Conservation (phyloP, 2,329 filamentous ascomycete species). For the Basipetospora sp. region DNA sequence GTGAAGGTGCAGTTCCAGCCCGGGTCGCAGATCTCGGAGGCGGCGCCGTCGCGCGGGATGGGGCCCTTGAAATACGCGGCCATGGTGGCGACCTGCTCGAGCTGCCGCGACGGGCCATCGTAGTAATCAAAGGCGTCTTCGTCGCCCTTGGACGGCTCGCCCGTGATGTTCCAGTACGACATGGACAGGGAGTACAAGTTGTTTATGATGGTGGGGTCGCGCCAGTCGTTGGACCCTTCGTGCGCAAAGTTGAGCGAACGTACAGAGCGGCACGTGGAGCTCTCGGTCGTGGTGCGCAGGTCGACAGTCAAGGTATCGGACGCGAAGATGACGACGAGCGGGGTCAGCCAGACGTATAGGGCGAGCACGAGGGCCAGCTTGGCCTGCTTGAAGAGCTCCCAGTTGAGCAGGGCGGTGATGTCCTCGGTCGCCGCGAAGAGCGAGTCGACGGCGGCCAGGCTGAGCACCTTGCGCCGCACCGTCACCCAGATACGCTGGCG, state of each 20-base stretch:
- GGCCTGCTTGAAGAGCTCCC: conserved; percentile 18
- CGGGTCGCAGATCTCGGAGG: conserved; percentile 17
- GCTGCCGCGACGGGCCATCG: conserved; percentile 12
- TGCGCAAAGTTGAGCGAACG: conserved; percentile 19
- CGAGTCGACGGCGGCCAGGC: conserved; percentile 13
- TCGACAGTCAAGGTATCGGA: conserved; percentile 22
- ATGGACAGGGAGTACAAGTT: conserved; percentile 16
- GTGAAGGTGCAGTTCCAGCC: conserved; percentile 22
- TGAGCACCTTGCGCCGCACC: conserved; percentile 11
- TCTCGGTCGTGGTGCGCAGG: conserved; percentile 12
- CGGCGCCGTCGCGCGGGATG: conserved; percentile 13
- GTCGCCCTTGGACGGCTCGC: conserved; percentile 6
- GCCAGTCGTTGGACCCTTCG: conserved; percentile 21
- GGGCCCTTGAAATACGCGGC: conserved; percentile 14
- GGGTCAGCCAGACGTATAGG: conserved; percentile 22
- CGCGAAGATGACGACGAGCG: conserved; percentile 24
- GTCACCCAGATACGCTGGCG: conserved; percentile 13
- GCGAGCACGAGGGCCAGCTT: conserved; percentile 21
- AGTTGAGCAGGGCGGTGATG: conserved; percentile 15
- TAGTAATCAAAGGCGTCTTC: conserved; percentile 21
- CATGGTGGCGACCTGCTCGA: conserved; percentile 15
- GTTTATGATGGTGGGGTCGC: conserved; percentile 15
- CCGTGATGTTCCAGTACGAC: conserved; percentile 19
- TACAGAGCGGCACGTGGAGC: conserved; percentile 17
- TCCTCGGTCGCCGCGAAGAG: conserved; percentile 21